phyloP scores from a whole-genome alignment of 2,329 filamentous ascomycete species.

The Alternaria triticimaculans region DNA sequence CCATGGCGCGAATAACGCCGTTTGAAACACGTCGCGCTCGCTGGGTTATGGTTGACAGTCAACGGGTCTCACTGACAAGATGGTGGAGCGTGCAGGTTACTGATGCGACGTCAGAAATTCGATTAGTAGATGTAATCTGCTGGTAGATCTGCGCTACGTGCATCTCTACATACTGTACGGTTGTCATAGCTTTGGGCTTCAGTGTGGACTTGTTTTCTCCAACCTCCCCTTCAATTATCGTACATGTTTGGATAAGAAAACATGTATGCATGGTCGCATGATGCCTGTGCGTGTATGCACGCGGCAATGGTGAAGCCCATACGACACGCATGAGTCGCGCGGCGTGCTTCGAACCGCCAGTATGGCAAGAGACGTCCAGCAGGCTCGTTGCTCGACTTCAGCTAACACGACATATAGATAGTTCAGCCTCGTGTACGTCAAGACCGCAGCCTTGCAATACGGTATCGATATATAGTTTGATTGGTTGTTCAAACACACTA shows the following conservation, averaged over 20 bases:
- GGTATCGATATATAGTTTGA: background rate
- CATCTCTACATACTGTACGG: background rate
- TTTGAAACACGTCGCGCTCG: slow-evolving; percentile 8
- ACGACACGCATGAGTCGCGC: background rate
- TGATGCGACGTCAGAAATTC: background rate
- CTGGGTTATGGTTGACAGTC: slow-evolving; percentile 4
- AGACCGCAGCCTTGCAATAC: slow-evolving; percentile 5
- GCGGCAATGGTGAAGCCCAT: background rate
- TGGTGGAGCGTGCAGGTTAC: slow-evolving; percentile 1
- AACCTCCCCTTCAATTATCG: background rate
- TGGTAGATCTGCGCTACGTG: background rate
- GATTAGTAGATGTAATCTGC: background rate
- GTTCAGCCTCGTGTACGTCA: background rate
- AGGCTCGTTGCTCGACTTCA: background rate
- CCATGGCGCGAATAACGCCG: slow-evolving; percentile 8
- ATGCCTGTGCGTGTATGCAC: slow-evolving; percentile 1
- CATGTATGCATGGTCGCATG: background rate
- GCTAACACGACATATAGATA: background rate
- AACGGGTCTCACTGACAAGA: slow-evolving; percentile 3
- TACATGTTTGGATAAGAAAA: slow-evolving; percentile 3
- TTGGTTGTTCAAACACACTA: background rate
- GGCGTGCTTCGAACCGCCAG: background rate
- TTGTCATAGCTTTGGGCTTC: background rate
- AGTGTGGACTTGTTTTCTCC: background rate
- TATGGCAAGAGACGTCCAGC: background rate